Conservation (phyloP, 768 basidiomycete genomes). For the Phylloporus sp. region DNA sequence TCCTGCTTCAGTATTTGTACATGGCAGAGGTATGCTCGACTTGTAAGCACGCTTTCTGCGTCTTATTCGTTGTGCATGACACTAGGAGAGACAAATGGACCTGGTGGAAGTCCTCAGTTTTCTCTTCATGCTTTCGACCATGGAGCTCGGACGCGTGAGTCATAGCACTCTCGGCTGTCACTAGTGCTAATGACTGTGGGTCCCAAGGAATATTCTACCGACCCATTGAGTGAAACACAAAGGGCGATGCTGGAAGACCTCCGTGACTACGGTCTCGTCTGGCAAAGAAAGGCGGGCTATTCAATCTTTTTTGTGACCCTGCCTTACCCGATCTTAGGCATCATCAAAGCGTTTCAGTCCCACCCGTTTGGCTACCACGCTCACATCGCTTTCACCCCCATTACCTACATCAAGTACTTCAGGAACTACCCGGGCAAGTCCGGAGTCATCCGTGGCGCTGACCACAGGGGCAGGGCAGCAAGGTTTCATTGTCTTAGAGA, state of each 20-base stretch:
- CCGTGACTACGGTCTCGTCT: conserved; percentile 90
- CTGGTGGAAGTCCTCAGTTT: conserved; percentile 90
- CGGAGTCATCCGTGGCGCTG: conserved; percentile 23
- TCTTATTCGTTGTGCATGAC: conserved; percentile 11
- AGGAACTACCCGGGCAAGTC: conserved; percentile 12
- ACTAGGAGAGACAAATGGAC: conserved; percentile 82
- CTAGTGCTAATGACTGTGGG: background rate
- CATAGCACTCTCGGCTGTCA: background rate
- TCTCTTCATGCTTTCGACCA: conserved; percentile 94
- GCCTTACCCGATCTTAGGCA: conserved; percentile 38
- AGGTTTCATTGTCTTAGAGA: conserved; percentile 95
- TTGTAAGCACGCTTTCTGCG: conserved; percentile 1
- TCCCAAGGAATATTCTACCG: conserved; percentile 80
- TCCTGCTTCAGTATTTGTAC: conserved; percentile 84
- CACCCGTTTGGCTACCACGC: conserved; percentile 88
- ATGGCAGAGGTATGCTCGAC: conserved; percentile 63
- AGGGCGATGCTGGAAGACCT: conserved; percentile 87
- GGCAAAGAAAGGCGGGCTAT: conserved; percentile 61
- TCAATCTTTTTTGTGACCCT: conserved; percentile 11
- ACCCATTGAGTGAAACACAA: conserved; percentile 73
- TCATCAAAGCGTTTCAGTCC: conserved; percentile 84
- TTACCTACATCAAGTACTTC: conserved; percentile 51
- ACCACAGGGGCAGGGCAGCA: conserved; percentile 59
- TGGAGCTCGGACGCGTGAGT: conserved; percentile 85
- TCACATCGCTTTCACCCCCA: conserved; percentile 86